Base-by-base conservation (phyloP, 1,284 basidiomycete genomes). In the Leccinum angustisporum region DNA sequence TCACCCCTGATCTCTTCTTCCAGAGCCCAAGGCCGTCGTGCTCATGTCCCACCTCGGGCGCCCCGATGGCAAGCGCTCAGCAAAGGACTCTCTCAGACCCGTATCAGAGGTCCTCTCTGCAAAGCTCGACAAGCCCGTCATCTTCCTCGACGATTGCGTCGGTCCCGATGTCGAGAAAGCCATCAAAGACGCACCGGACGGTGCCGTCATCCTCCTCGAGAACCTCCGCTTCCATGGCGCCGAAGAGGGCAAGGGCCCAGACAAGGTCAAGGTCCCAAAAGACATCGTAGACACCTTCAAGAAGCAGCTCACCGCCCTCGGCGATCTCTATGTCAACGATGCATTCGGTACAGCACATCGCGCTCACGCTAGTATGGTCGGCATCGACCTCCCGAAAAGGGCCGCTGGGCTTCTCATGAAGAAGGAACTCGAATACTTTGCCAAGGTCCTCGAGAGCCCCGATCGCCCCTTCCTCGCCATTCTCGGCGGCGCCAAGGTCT, bases 31-130 rank as follows among this genome's bases (percentile, higher is more conserved):
- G 70, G 83, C 86, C 59, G 88, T 98, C 75, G 84, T 95, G 69
- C 87, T 99, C 75, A 98, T 98, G 95, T 98, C 96, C 71, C 97
- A 99, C 79, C 87, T 99, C 65, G 97, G 97, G 56, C 93, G 97
- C 66, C 97, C 97, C 21, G 95, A 99, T 76, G 97, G 97, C 72
- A 91, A 95, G 75, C 86, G 87, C 64, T 89, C 90, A 70, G 79
- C 84, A 63, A 98, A 98, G 76, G 98, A 94, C 83, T 94, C 95
- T 21, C 87, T 99, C 68, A 91, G 88, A 77, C 94, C 95, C 56
- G 91, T 98, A 64, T 88, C 90, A 50, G 76, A 76, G 57, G 91
- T 88, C 33, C 84, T 96, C 56, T 66, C 72, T 0, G 67, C 59
- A 56, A 72, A 70, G 43, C 51, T 72, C 14, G 75, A 76, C 59